Percentiles rank a stretch among this genome's conserved stretches.
Evolutionary conservation across 257 asterid genomes (phyloP).

Genomic region (Datura wrightii): DNA sequence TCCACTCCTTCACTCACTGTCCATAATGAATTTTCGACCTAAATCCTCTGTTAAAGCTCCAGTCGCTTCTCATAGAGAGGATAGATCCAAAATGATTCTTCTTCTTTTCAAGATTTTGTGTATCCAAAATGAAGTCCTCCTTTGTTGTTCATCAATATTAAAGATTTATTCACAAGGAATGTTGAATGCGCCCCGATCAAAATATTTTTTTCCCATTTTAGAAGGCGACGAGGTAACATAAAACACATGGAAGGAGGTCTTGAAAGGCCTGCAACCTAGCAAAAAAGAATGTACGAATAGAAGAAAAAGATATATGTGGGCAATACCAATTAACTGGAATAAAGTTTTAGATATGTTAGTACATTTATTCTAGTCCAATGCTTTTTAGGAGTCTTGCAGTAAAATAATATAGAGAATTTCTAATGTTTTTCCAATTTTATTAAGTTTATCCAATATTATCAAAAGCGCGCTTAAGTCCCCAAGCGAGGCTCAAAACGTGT

Average conservation of each 20-base stretch:
- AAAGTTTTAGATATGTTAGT: not conserved
- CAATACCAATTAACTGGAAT: not conserved
- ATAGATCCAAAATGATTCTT: not conserved
- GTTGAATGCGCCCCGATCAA: not conserved
- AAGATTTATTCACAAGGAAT: not conserved
- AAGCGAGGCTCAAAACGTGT: no score
- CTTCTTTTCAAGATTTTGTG: not conserved
- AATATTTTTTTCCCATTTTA: not conserved
- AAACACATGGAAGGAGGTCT: not conserved
- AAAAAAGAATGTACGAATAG: not conserved
- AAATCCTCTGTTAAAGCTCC: not conserved
- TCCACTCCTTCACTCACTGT: not conserved
- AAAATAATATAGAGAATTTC: not conserved
- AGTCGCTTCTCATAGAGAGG: not conserved
- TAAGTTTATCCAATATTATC: no score
- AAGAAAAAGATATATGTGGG: not conserved
- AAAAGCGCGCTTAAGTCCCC: no score
- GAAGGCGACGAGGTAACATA: not conserved
- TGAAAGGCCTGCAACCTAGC: not conserved
- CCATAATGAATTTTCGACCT: slow-evolving; percentile 4
- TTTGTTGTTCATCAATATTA: not conserved
- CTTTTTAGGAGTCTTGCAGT: not conserved
- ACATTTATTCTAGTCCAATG: not conserved
- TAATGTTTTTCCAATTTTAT: not conserved
- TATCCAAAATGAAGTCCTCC: not conserved